These are phyloP conservation scores for Ophiostoma sp. DNA, from an alignment of 2,329 filamentous ascomycete genomes.

Conservation along the genomic window DNA sequence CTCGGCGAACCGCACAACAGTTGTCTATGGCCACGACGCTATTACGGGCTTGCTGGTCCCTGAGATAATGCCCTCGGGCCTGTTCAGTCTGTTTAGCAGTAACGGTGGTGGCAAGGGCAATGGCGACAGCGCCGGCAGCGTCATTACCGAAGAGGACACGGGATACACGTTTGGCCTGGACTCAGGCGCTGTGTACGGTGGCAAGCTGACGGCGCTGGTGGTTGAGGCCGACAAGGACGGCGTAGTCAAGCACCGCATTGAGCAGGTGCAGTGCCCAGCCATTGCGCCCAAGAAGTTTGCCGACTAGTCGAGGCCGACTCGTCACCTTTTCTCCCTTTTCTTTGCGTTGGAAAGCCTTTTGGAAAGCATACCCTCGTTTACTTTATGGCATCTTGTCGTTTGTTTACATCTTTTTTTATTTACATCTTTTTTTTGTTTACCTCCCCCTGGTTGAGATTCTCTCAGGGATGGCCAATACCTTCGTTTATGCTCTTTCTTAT, in stretches of 20 bases:
- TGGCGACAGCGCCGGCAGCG: constrained; percentile 26
- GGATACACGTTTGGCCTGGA: constrained; percentile 84
- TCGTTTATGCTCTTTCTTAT: background rate
- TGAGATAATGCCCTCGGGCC: background rate
- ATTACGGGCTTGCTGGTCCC: constrained; percentile 62
- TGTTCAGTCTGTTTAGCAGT: constrained; percentile 17
- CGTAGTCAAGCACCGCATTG: constrained; percentile 39
- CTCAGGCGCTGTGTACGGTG: constrained; percentile 76
- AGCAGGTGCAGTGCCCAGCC: constrained; percentile 45
- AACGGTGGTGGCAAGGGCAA: background rate
- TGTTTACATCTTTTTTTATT: background rate
- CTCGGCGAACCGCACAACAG: constrained; percentile 54
- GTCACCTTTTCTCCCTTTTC: background rate
- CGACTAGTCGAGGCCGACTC: background rate
- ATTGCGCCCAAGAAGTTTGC: constrained; percentile 23
- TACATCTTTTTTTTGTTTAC: background rate
- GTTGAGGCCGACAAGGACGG: constrained; percentile 54
- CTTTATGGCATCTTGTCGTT: background rate
- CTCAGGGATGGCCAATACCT: background rate
- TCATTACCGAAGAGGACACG: constrained; percentile 35
- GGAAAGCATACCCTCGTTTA: background rate
- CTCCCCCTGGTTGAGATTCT: background rate
- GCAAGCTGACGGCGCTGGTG: constrained; percentile 73
- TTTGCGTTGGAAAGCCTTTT: background rate
- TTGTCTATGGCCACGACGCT: constrained; percentile 87